Evolutionary conservation across 176 grass and related monocot genomes (phyloP).

Genomic region (Triticum urartu): DNA sequence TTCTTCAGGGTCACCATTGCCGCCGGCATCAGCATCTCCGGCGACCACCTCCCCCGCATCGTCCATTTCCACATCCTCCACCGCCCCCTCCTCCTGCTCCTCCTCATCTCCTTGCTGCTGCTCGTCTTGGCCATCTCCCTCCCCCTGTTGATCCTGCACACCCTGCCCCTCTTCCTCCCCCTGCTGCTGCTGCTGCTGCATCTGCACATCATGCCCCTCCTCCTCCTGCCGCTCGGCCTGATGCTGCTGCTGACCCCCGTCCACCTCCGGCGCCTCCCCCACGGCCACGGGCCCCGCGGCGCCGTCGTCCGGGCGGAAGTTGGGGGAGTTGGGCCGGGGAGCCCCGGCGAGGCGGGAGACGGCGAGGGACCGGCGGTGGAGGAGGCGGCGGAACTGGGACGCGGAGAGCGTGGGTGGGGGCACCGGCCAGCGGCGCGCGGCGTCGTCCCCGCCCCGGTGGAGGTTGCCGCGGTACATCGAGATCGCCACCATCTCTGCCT

Average conservation of each 20-base stretch:
- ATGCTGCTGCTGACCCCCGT: neutral
- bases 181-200: neutral
- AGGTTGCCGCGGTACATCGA: slow-evolving; percentile 80
- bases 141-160: neutral
- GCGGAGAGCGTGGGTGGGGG: slow-evolving; percentile 32
- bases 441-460: slow-evolving; percentile 47
- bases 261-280: neutral
- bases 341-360: slow-evolving; percentile 34
- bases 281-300: neutral
- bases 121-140: neutral
- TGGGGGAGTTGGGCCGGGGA: neutral
- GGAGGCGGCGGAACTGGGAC: slow-evolving; percentile 52
- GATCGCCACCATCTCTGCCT: slow-evolving; percentile 57
- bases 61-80: slow-evolving; percentile 44
- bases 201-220: neutral
- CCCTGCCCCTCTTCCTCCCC: neutral
- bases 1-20: slow-evolving; percentile 40
- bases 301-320: neutral
- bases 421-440: slow-evolving; percentile 38
- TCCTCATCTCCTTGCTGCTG: neutral
- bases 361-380: slow-evolving; percentile 49
- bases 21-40: neutral
- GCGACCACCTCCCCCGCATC: slow-evolving; percentile 38
- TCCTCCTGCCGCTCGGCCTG: neutral
- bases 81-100: slow-evolving; percentile 37